Conservation (phyloP, 192 early-diverging fungal genomes). For the Backusella psychrophila region DNA sequence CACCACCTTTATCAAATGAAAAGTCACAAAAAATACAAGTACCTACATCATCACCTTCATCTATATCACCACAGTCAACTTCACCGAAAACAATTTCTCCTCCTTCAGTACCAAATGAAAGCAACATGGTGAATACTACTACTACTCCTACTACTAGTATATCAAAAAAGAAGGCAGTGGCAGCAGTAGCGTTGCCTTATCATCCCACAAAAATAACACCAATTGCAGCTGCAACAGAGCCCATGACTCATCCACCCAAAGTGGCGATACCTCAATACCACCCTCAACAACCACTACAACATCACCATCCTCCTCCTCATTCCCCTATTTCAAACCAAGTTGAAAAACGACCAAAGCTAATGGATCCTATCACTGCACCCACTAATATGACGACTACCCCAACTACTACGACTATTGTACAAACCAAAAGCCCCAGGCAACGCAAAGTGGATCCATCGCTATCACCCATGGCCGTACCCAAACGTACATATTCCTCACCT, state of each 20-base stretch:
- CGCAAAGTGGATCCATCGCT: background rate
- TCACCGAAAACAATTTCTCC: background rate
- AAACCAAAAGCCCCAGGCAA: background rate
- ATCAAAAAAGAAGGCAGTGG: background rate
- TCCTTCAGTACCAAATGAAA: background rate
- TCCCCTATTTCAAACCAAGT: background rate
- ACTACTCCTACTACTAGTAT: background rate
- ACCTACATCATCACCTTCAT: background rate
- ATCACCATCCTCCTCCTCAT: background rate
- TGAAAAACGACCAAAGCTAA: background rate
- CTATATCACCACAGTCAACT: background rate
- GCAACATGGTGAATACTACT: background rate
- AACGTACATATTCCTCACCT: slow-evolving; percentile 1
- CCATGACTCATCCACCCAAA: background rate
- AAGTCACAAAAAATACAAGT: background rate
- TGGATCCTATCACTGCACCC: background rate
- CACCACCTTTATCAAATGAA: background rate
- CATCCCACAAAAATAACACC: background rate
- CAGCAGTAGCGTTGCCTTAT: background rate
- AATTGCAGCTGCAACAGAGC: background rate
- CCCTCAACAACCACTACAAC: background rate
- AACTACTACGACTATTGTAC: background rate
- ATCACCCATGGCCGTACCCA: background rate
- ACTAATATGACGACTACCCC: background rate
- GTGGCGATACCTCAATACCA: background rate